These are phyloP conservation scores for Fraxinus baroniana DNA, from an alignment of 305 asterid genomes.

Conservation along the genomic window DNA sequence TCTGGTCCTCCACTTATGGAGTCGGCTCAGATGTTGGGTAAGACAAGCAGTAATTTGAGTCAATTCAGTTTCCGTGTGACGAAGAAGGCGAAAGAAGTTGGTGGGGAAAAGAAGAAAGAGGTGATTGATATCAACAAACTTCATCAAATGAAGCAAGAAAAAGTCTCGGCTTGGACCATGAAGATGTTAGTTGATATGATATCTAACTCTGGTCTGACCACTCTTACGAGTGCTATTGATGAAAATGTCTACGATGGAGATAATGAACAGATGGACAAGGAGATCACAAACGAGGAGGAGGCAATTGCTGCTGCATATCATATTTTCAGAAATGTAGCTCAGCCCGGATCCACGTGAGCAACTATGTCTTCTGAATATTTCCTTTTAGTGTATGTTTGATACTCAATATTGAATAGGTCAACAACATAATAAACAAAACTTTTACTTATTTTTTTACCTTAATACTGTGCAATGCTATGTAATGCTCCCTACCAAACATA, in stretches of 20 bases:
- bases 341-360: conserved; percentile 49
- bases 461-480: background rate
- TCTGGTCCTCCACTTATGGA: conserved; percentile 55
- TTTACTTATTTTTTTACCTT: background rate
- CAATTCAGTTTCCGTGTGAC: conserved; percentile 44
- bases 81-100: conserved; percentile 45
- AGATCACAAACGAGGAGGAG: conserved; percentile 61
- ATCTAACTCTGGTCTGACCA: conserved; percentile 48
- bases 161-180: conserved; percentile 72
- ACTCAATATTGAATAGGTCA: background rate
- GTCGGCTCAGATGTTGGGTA: conserved; percentile 29
- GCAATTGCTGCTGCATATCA: conserved; percentile 60
- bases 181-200: conserved; percentile 52
- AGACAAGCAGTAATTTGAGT: conserved; percentile 23
- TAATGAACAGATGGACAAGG: conserved; percentile 48
- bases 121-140: conserved; percentile 63
- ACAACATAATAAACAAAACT: background rate
- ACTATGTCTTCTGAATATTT: background rate
- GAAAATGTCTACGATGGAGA: conserved; percentile 40
- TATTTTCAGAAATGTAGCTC: conserved; percentile 55
- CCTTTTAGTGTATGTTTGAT: background rate
- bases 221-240: conserved; percentile 46
- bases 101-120: conserved; percentile 44
- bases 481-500: background rate
- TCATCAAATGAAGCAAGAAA: conserved; percentile 53